phyloP scores from a whole-genome alignment of 192 early-diverging fungal species.

The Backusella liffmaniae region DNA sequence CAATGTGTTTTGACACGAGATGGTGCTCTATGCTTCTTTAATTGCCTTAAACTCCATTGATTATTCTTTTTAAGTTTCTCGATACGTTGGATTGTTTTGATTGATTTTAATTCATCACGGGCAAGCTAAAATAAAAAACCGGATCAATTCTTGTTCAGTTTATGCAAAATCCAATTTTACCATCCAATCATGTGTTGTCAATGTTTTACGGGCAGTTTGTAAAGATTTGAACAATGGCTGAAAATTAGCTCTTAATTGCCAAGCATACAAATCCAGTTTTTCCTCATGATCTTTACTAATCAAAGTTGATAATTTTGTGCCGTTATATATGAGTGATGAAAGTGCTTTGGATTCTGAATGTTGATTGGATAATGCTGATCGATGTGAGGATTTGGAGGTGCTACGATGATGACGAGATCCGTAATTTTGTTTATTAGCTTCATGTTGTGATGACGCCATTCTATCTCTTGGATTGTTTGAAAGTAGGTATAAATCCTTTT shows the following conservation, averaged over 20 bases:
- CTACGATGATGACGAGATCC: background rate
- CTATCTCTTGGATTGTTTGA: background rate
- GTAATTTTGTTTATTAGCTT: background rate
- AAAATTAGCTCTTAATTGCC: constrained; percentile 26
- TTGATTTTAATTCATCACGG: constrained; percentile 68
- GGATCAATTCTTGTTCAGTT: background rate
- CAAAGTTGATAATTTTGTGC: constrained; percentile 15
- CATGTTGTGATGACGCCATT: background rate
- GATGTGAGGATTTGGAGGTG: background rate
- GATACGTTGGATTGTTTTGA: constrained; percentile 62
- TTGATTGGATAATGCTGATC: background rate
- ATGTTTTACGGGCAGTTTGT: constrained; percentile 61
- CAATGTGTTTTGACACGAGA: constrained; percentile 61
- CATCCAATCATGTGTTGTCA: constrained; percentile 78
- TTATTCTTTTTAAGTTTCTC: constrained; percentile 69
- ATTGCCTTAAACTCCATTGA: constrained; percentile 74
- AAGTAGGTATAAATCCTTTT: constrained; percentile 6
- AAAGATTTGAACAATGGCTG: constrained; percentile 61
- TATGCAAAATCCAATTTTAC: constrained; percentile 29
- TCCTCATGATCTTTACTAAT: constrained; percentile 12
- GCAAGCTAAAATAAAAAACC: constrained; percentile 54
- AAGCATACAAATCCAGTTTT: constrained; percentile 35
- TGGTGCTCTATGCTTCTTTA: constrained; percentile 61
- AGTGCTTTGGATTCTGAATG: background rate
- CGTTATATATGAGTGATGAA: constrained; percentile 23